Conservation (phyloP, 129 eudicot genomes). For the Gnaphalium uliginosum region DNA sequence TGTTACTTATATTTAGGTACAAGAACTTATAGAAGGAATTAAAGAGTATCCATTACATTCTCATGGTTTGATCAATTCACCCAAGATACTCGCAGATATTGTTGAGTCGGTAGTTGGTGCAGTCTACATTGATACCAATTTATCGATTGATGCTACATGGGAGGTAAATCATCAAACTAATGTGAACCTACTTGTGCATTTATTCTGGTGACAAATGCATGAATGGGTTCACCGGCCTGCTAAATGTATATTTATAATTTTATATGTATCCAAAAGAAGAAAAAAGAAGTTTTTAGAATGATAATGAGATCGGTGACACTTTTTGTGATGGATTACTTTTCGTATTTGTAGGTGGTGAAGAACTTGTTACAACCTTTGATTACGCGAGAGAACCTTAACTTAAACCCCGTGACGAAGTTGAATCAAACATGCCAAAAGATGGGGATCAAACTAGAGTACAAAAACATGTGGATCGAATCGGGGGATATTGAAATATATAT, state of each 20-base stretch:
- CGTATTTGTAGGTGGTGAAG: conserved; percentile 40
- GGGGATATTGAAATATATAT: conserved; percentile 39
- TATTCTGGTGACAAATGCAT: background rate
- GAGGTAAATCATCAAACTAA: conserved; percentile 38
- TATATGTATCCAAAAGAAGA: no score
- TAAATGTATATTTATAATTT: background rate
- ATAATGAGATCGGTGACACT: background rate
- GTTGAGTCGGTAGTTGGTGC: conserved; percentile 70
- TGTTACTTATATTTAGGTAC: conserved; percentile 33
- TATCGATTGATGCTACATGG: conserved; percentile 41
- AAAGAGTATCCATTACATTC: conserved; percentile 51
- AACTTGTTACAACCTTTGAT: conserved; percentile 49
- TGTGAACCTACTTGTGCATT: background rate
- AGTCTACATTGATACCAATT: conserved; percentile 42
- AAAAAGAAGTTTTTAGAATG: background rate
- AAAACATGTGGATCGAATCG: conserved; percentile 32
- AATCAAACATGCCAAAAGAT: conserved; percentile 51
- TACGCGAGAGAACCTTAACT: conserved; percentile 34
- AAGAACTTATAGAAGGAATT: conserved; percentile 42
- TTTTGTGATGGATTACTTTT: background rate
- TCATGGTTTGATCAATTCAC: conserved; percentile 51
- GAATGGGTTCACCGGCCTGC: background rate
- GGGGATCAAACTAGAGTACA: conserved; percentile 18
- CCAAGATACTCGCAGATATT: conserved; percentile 65
- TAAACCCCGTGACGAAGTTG: conserved; percentile 46